Percentiles rank a stretch among this genome's conserved stretches.
These are phyloP conservation scores for Chenopodium album DNA, from an alignment of 148 eudicot genomes.

Conservation along the genomic window DNA sequence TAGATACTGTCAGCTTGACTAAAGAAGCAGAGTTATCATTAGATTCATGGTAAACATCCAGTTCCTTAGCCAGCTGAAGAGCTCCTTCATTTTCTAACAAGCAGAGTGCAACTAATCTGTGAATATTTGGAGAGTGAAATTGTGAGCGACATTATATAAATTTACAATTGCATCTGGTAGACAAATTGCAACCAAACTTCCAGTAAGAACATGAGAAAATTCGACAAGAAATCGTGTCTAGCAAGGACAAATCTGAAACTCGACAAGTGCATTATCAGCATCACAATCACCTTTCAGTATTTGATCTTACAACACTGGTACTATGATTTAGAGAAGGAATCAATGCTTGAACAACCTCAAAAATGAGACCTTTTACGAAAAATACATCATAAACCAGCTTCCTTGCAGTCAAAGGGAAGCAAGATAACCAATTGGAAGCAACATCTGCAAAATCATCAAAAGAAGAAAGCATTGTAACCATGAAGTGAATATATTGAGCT, in stretches of 20 bases:
- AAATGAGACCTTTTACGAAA: constrained; percentile 52
- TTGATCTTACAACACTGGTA: constrained; percentile 47
- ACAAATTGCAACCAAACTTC: not conserved
- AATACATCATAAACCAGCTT: constrained; percentile 80
- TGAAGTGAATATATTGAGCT: not conserved
- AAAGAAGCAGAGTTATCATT: constrained; percentile 35
- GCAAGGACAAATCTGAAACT: not conserved
- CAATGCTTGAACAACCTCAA: constrained; percentile 72
- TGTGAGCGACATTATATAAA: not conserved
- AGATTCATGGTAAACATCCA: constrained; percentile 36
- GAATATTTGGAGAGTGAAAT: not conserved
- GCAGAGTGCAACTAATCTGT: constrained; percentile 73
- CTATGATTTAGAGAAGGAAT: constrained; percentile 65
- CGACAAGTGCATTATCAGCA: not conserved
- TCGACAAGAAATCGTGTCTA: not conserved
- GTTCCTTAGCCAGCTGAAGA: constrained; percentile 56
- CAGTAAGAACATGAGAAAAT: not conserved
- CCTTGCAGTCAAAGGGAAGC: constrained; percentile 73
- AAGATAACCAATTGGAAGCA: constrained; percentile 80
- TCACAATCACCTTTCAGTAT: constrained; percentile 76
- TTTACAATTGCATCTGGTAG: not conserved
- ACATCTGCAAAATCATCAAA: constrained; percentile 57
- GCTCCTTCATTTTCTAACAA: constrained; percentile 72
- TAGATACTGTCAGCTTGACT: constrained; percentile 41
- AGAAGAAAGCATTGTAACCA: not conserved